phyloP scores from a whole-genome alignment of 257 asterid species.

The Nicotiana undulata region DNA sequence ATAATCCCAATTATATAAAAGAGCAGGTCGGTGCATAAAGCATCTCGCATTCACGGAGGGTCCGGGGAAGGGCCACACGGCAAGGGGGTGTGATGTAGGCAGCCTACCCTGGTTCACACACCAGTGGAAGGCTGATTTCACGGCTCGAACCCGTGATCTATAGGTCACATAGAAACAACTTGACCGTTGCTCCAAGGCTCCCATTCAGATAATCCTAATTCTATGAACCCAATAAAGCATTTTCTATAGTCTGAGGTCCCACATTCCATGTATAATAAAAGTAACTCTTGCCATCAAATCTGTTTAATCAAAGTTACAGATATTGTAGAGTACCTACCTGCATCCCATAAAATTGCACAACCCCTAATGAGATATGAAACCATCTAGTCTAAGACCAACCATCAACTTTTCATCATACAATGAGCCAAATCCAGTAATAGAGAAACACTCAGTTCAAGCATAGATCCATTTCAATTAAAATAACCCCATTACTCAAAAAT shows the following conservation, averaged over 20 bases:
- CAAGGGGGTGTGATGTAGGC: too few species aligned
- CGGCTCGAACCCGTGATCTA: too few species aligned
- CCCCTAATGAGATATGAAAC: neutral
- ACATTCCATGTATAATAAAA: neutral
- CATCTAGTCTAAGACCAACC: neutral
- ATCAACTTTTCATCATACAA: neutral
- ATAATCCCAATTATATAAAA: too few species aligned
- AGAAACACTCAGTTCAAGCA: neutral
- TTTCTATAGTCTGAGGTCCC: neutral
- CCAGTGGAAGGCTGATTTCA: too few species aligned
- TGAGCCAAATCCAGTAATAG: neutral
- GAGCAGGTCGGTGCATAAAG: too few species aligned
- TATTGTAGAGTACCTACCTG: neutral
- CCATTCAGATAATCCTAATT: too few species aligned
- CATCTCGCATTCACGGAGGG: too few species aligned
- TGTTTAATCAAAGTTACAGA: neutral
- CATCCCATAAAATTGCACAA: neutral
- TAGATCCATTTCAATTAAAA: neutral
- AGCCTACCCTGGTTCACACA: too few species aligned
- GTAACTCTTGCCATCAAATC: neutral
- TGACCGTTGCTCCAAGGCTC: too few species aligned
- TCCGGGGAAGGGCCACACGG: too few species aligned
- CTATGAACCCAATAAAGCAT: neutral
- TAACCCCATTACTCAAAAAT: neutral
- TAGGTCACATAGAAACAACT: too few species aligned